phyloP scores from a whole-genome alignment of 768 basidiomycete genomes.

The Lyophyllum decastes region DNA sequence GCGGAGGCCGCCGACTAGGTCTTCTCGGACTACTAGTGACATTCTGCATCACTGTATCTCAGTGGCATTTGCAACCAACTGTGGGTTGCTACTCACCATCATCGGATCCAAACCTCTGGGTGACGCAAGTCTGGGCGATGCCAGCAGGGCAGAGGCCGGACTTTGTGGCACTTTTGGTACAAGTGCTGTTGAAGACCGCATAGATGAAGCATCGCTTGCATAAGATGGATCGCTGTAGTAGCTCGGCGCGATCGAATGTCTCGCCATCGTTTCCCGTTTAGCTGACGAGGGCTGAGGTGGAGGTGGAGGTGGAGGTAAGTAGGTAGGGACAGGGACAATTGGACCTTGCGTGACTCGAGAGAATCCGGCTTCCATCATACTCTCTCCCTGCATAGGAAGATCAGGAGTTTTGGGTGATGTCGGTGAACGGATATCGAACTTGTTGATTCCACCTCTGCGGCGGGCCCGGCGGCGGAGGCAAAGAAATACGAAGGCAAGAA shows the following conservation, averaged over 20 bases:
- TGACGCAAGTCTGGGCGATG: conserved; percentile 1
- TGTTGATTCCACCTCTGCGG: conserved; percentile 16
- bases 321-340: conserved; percentile 25
- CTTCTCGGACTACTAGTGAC: conserved; percentile 24
- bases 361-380: conserved; percentile 29
- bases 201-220: conserved; percentile 26
- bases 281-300: background rate
- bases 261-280: conserved; percentile 13
- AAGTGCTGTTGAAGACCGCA: conserved; percentile 26
- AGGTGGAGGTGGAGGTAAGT: conserved; percentile 19
- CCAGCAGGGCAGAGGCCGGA: conserved; percentile 10
- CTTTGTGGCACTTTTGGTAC: conserved; percentile 25
- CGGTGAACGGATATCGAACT: conserved; percentile 23
- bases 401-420: conserved; percentile 27
- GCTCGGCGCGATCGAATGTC: conserved; percentile 41
- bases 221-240: conserved; percentile 34
- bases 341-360: conserved; percentile 5
- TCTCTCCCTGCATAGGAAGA: conserved; percentile 33
- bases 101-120: conserved; percentile 6
- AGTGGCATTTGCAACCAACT: conserved; percentile 5
- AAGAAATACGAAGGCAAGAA: conserved; percentile 22
- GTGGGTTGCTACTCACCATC: conserved; percentile 7
- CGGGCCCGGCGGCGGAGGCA: conserved; percentile 24
- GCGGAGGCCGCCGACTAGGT: conserved; percentile 31
- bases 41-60: conserved; percentile 15